Conservation (phyloP, 169 alveolate species). For the Toxoplasma gondii region DNA sequence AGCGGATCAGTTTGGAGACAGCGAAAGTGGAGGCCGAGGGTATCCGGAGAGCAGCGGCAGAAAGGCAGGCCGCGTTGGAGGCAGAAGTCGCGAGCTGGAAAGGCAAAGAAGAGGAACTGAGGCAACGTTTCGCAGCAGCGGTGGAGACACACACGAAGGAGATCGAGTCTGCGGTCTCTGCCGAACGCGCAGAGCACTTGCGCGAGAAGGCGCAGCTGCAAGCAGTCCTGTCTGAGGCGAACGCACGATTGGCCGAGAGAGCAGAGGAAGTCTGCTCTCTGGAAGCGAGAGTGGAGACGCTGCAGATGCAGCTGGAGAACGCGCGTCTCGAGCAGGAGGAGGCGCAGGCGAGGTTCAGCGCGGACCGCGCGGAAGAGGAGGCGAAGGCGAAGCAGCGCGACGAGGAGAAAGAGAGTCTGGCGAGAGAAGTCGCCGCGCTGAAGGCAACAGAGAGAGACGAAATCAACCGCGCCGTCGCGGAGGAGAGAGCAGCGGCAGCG, state of each 20-base stretch:
- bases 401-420: neutral
- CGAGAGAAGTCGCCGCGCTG: neutral
- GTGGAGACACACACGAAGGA: neutral
- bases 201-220: neutral
- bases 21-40: neutral
- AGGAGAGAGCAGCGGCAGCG: neutral
- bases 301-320: neutral
- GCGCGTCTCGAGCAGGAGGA: neutral
- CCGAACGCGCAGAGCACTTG: neutral
- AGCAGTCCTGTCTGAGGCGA: neutral
- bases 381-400: neutral
- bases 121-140: neutral
- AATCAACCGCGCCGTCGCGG: neutral
- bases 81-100: neutral
- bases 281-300: neutral
- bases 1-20: no score
- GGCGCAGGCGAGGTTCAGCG: neutral
- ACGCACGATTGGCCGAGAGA: neutral
- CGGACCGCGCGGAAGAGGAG: neutral
- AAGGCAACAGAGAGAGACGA: neutral
- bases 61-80: neutral
- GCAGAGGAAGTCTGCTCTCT: neutral
- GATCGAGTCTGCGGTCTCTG: neutral
- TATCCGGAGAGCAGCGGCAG: neutral
- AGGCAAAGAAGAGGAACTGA: neutral